Base-by-base conservation (phyloP, 2,329 filamentous ascomycete genomes). In the Colletotrichum endophyticum region DNA sequence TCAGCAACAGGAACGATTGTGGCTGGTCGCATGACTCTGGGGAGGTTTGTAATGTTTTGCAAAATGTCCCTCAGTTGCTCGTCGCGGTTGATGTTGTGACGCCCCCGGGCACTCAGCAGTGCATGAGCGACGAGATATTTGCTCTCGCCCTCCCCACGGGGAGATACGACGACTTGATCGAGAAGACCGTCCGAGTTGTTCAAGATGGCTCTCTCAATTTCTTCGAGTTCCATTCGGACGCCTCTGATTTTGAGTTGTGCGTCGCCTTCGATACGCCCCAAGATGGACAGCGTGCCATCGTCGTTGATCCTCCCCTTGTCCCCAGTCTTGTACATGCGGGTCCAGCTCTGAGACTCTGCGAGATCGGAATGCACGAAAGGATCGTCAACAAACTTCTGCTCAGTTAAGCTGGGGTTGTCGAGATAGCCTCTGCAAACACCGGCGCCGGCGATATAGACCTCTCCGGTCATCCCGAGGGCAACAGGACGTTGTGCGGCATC, bases 241-340 rank as follows among this genome's bases (percentile, higher is more conserved):
- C 87, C 88, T 4, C 83, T 81, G 2, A 90, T 79, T 77, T 90
- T 90, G 76, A 89, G 79, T 62, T 88, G 84, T 1, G 84, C 85
- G 66, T 89, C 87, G 6, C 85, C 86, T 2, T 76, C 80, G 2
- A 86, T 84, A 0, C 87, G 84, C 1, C 86, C 86, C 9, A 83
- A 68, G 36, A 85, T 22, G 6, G n/a, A 22, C 1, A 70, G 56
- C 15, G 53, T 39, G 22, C 56, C 57, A 25, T 70, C 56, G 3
- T 36, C 8, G 2, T 19, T 27, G 32, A 62, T 61, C 6, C 22
- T 30, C 3, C 67, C 67, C 32, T 44, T 70, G 36, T 70, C 56
- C 3, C 67, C 67, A 8, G 67, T 62, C n/a, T 19, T 39, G 32
- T 69, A 59, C 49, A 69, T 34, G 4, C 53, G 44, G 2, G 28